Conservation (phyloP, 2,329 filamentous ascomycete species). For the Paecilomyces sp. region DNA sequence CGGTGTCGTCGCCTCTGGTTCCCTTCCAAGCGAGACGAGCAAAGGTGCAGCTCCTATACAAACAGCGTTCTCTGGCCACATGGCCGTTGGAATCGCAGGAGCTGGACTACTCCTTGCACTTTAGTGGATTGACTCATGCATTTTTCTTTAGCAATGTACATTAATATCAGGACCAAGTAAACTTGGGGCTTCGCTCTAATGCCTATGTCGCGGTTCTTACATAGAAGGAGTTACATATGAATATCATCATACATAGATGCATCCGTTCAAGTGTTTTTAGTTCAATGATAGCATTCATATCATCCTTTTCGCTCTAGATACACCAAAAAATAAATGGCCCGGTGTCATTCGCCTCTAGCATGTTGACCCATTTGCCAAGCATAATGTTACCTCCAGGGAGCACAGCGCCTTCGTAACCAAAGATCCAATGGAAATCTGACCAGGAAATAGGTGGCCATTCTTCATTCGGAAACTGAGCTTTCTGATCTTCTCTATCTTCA, state of each 20-base stretch:
- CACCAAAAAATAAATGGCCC: slow-evolving; percentile 29
- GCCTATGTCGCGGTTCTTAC: too few relatives aligned
- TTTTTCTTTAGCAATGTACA: not conserved
- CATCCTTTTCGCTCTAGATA: too few relatives aligned
- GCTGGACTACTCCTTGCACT: slow-evolving; percentile 12
- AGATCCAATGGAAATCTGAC: slow-evolving; percentile 25
- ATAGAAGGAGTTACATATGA: too few relatives aligned
- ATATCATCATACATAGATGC: too few relatives aligned
- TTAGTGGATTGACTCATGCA: not conserved
- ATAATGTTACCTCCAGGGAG: slow-evolving; percentile 42
- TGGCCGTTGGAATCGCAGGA: slow-evolving; percentile 16
- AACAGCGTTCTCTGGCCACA: slow-evolving; percentile 9
- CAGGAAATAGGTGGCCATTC: slow-evolving; percentile 10
- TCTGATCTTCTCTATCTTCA: not conserved
- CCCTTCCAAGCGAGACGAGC: slow-evolving; percentile 9
- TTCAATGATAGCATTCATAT: too few relatives aligned
- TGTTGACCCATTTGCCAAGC: slow-evolving; percentile 41
- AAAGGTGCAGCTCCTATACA: slow-evolving; percentile 10
- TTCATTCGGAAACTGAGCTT: slow-evolving; percentile 5
- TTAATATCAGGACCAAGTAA: too few relatives aligned
- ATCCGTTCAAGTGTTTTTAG: too few relatives aligned
- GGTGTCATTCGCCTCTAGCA: slow-evolving; percentile 12
- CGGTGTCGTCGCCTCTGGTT: slow-evolving; percentile 10
- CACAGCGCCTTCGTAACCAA: slow-evolving; percentile 43
- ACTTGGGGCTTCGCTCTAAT: too few relatives aligned